Evolutionary conservation across 768 basidiomycete species (phyloP), one percentile per base, ranked within the genome.

Genomic region (Sistotremastrum niveocremeum): DNA sequence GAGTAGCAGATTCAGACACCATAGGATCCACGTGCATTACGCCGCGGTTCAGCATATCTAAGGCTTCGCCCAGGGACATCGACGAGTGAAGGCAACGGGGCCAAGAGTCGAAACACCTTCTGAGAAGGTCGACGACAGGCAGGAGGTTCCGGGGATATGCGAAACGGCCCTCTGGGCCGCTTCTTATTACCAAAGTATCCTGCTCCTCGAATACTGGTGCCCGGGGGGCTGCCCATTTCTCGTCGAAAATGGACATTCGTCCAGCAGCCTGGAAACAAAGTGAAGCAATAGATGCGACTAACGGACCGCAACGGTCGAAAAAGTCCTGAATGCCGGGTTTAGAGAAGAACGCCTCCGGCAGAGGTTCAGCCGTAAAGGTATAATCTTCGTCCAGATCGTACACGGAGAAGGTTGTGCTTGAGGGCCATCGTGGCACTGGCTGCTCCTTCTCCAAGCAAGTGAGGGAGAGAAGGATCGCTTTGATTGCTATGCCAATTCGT

Each of bases 21-120:
- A 64, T 54, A 2, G 86, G 84, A 51, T 95, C 88, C 32, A 90
- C 77, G 52, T 94, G 91, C 29, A 87, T 70, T n/a, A 87, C 73
- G 2, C 84, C 85, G 34, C 78, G 74, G 40, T 91, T 67, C 29
- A 93, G 73, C 69, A 88, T 78, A 52, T 88, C 82, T 43, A 88
- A 69, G 0, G 79, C 74, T 38, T 82, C 80, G 7, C 68, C 57
- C 41, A 82, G 59, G 38, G 74, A 54, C 33, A 76, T 60, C 4
- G 65, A 65, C 2, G 70, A 62, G 55, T 80, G 76, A 38, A 90
- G 67, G 54, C 78, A 84, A 3, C 91, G 76, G 0, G 91, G 91
- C 79, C 89, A 84, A 4, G 84, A 74, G 49, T 83, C 80, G 60
- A 90, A 84, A 56, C 82, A 78, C 0, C 80, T 75, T 52, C 81